These are phyloP conservation scores for Solanum appendiculatum DNA, from an alignment of 257 asterid species.

Conservation along the genomic window DNA sequence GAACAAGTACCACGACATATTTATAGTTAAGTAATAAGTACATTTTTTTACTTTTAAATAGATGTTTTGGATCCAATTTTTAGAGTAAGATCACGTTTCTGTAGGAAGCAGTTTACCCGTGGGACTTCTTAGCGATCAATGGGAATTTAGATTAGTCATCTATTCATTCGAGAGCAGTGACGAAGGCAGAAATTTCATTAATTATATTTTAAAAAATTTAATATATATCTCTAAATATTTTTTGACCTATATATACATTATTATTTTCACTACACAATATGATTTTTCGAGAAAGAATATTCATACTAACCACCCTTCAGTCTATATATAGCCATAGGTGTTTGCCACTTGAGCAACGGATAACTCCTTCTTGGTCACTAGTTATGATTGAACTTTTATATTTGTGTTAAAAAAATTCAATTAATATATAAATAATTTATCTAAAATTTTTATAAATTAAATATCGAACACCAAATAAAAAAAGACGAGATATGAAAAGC, in stretches of 20 bases:
- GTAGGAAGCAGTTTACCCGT: background rate
- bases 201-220: background rate
- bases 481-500: background rate
- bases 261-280: background rate
- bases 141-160: background rate
- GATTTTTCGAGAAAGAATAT: background rate
- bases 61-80: accelerated
- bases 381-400: background rate
- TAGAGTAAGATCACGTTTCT: background rate
- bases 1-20: background rate
- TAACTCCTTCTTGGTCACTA: background rate
- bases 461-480: background rate
- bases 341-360: background rate
- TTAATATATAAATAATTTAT: background rate
- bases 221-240: background rate
- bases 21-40: background rate
- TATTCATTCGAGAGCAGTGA: too few species aligned
- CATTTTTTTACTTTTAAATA: background rate
- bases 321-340: too few species aligned
- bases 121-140: too few species aligned
- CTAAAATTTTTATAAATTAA: background rate
- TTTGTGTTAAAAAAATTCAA: background rate
- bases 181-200: background rate
- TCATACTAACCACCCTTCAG: background rate
- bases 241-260: background rate